Evolutionary conservation across 2,329 filamentous ascomycete genomes (phyloP).

Genomic region (Colletotrichum sp.): DNA sequence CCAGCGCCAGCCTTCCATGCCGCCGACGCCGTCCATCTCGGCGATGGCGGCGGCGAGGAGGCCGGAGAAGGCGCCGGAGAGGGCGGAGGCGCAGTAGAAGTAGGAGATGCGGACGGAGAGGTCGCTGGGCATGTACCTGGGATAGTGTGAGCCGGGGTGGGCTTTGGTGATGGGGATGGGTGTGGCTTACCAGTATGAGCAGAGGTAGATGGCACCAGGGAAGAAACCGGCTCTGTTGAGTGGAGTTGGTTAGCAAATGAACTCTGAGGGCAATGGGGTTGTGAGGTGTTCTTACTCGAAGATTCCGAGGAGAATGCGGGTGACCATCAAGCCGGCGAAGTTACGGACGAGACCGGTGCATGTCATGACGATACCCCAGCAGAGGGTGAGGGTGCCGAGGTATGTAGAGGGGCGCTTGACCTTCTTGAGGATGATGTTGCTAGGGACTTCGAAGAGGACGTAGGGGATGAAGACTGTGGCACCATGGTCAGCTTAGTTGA

Average conservation of each 20-base stretch:
- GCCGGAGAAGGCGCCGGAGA: constrained; percentile 68
- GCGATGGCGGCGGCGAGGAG: constrained; percentile 63
- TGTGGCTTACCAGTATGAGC: constrained; percentile 63
- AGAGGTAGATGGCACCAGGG: constrained; percentile 57
- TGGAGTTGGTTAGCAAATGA: background rate
- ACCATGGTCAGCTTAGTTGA: background rate
- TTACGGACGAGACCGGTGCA: constrained; percentile 27
- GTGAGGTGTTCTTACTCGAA: constrained; percentile 41
- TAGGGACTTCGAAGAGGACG: constrained; percentile 66
- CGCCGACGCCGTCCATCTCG: constrained; percentile 46
- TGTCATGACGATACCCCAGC: constrained; percentile 33
- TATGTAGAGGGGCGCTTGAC: constrained; percentile 66
- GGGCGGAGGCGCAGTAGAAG: constrained; percentile 72
- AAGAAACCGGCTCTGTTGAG: constrained; percentile 50
- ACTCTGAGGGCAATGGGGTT: fast-evolving
- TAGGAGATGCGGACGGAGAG: constrained; percentile 55
- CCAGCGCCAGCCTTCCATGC: constrained; percentile 47
- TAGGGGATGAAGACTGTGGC: constrained; percentile 67
- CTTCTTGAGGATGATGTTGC: constrained; percentile 68
- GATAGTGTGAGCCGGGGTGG: constrained; percentile 12
- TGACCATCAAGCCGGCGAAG: constrained; percentile 26
- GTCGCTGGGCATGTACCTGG: constrained; percentile 55
- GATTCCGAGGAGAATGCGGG: constrained; percentile 53
- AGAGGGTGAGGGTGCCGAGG: constrained; percentile 66
- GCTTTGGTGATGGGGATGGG: constrained; percentile 38